Conservation (phyloP, 2,329 filamentous ascomycete species). For the Trichophyton rubrum region DNA sequence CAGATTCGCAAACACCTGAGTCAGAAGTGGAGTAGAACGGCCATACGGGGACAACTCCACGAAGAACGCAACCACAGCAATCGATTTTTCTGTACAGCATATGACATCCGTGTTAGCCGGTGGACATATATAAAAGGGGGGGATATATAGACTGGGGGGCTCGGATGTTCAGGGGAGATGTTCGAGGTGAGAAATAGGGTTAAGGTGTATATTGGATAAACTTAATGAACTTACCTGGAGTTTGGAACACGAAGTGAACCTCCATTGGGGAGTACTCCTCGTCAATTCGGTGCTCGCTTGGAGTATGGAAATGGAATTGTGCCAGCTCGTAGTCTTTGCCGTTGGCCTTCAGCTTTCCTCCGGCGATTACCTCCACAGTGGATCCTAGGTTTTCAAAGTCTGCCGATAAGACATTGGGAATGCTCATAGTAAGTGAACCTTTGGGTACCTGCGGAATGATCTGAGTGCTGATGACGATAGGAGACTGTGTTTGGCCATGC, state of each 20-base stretch:
- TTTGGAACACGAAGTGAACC: constrained; percentile 47
- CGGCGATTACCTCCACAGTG: constrained; percentile 40
- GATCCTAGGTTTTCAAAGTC: constrained; percentile 37
- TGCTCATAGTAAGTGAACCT: background rate
- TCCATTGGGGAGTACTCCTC: constrained; percentile 41
- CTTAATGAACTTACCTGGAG: constrained; percentile 21
- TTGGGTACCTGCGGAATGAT: background rate
- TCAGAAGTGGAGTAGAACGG: background rate
- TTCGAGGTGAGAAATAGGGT: background rate
- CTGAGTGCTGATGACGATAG: background rate
- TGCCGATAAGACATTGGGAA: background rate
- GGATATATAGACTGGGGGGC: background rate
- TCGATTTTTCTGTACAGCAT: background rate
- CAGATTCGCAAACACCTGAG: background rate
- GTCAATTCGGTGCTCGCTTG: constrained; percentile 45
- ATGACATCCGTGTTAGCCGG: background rate
- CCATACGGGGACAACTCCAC: constrained; percentile 1
- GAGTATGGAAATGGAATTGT: constrained; percentile 51
- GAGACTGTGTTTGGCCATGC: background rate
- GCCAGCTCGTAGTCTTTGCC: constrained; percentile 33
- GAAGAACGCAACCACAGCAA: constrained; percentile 1
- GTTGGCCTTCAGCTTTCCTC: constrained; percentile 35
- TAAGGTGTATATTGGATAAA: background rate
- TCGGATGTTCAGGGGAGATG: background rate
- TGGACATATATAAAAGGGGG: background rate